phyloP scores from a whole-genome alignment of 306 rosid species.

The Cucumis melo region DNA sequence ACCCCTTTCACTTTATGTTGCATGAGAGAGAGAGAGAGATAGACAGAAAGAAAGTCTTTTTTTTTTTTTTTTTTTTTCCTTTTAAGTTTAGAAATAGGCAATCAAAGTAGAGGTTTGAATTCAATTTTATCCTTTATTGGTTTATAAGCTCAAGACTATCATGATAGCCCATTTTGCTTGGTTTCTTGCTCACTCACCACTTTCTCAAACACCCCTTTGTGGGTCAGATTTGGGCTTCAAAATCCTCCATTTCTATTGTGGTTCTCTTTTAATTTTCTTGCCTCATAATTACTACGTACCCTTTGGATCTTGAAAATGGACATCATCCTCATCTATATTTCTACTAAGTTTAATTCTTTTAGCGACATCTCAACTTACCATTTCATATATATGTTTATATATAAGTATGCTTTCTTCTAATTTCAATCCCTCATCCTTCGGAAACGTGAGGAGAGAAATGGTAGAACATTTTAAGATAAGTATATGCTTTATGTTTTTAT shows the following conservation, averaged over 20 bases:
- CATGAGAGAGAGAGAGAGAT: slow-evolving; percentile 25
- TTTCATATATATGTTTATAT: no score
- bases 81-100: slow-evolving; percentile 1
- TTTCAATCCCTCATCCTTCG: no score
- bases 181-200: slow-evolving; percentile 18
- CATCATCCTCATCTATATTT: neutral
- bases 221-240: slow-evolving; percentile 35
- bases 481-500: no score
- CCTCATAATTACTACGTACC: neutral
- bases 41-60: neutral
- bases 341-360: neutral
- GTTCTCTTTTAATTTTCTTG: neutral
- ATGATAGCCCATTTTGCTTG: slow-evolving; percentile 42
- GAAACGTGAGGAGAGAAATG: no score
- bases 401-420: no score
- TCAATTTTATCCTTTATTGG: slow-evolving; percentile 13
- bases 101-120: slow-evolving; percentile 38
- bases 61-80: neutral
- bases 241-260: slow-evolving; percentile 5
- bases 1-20: slow-evolving; percentile 47
- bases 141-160: slow-evolving; percentile 32
- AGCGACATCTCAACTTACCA: neutral
- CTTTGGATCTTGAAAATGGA: neutral
- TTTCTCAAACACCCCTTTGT: slow-evolving; percentile 29
- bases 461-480: no score